These are phyloP conservation scores for bread wheat (Triticum aestivum) DNA, from an alignment of 176 grass and related monocot species.

Conservation along the genomic window DNA sequence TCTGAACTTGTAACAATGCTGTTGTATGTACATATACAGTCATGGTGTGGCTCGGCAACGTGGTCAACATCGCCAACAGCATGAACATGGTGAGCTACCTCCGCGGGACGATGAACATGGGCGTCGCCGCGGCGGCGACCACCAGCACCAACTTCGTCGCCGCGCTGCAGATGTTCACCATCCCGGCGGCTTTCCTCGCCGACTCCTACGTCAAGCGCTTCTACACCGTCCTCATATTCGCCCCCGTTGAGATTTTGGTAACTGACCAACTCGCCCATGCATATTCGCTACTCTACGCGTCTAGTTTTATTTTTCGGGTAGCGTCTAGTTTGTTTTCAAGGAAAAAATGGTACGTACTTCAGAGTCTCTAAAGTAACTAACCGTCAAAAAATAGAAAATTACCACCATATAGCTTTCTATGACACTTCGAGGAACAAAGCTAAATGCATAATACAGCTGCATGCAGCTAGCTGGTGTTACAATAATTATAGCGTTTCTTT, in stretches of 20 bases:
- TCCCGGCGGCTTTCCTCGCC: constrained; percentile 50
- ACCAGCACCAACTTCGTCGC: constrained; percentile 48
- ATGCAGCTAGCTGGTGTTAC: too few relatives aligned
- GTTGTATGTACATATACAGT: neutral
- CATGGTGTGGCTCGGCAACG: constrained; percentile 36
- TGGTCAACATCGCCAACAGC: constrained; percentile 39
- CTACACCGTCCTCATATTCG: constrained; percentile 46
- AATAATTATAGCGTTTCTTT: too few relatives aligned
- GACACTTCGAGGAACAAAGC: too few relatives aligned
- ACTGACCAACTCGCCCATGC: too few relatives aligned
- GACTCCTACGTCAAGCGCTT: constrained; percentile 64
- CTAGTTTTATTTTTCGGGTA: too few relatives aligned
- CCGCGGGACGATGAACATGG: constrained; percentile 41
- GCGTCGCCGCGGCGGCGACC: constrained; percentile 38
- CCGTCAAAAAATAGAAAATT: too few relatives aligned
- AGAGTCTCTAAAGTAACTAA: too few relatives aligned
- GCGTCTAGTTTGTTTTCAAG: too few relatives aligned
- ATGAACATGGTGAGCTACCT: constrained; percentile 66
- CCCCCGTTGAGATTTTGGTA: constrained; percentile 50
- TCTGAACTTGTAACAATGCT: neutral
- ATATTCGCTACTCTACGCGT: neutral
- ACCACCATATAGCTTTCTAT: too few relatives aligned
- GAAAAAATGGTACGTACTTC: too few relatives aligned
- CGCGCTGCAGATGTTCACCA: constrained; percentile 44
- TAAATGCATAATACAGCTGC: too few relatives aligned